Evolutionary conservation across 2,329 filamentous ascomycete species (phyloP), one percentile per base, ranked within the genome.

Genomic region (Thermochaetoides dissita): DNA sequence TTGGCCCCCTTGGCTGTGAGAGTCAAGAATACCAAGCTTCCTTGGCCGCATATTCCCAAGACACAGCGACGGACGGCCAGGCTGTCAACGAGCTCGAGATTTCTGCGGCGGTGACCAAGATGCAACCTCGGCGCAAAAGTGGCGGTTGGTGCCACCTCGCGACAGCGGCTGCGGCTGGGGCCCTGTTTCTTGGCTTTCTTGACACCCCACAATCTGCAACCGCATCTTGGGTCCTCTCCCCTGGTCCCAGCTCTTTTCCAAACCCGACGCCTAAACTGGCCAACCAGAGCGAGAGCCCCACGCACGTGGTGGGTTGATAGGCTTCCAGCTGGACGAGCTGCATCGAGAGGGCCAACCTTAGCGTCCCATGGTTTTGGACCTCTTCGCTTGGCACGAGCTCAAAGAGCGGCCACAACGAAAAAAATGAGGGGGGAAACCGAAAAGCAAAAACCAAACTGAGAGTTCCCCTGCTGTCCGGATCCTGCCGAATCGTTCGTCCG

Each of bases 241-340:
- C 36, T 39, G 43, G 42, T 41, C 43, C 34, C 30, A 36, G 32
- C 30, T 34, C 37, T 35, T 28, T 33, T 7, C 31, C 30, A 30
- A 17, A 8, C 17, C 17, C 17, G 17, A 37, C 8, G 8, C 12
- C 11, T 3, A 17, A 36, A 32, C 37, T 8, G 28, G 17, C 44
- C 44, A 46, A 46, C 32, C 44, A 46, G 8, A 7, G 9, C 8
- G 10, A 5, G 8, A 3, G 32, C 34, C 40, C 35, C 38, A 38
- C 44, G 28, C 44, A 46, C 44, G 44, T 46, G 44, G 35, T 17
- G 31, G 34, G n/a, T 17, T 36, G 40, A 46, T 46, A 36, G 40
- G 43, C n/a, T 32, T n/a, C 10, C 3, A 38, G 6, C 17, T 24
- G 17, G 11, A 9, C 17, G 10, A 11, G n/a, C 17, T 3, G 17